phyloP scores from a whole-genome alignment of 495 filamentous ascomycete genomes.

The Xylaria intraflava region DNA sequence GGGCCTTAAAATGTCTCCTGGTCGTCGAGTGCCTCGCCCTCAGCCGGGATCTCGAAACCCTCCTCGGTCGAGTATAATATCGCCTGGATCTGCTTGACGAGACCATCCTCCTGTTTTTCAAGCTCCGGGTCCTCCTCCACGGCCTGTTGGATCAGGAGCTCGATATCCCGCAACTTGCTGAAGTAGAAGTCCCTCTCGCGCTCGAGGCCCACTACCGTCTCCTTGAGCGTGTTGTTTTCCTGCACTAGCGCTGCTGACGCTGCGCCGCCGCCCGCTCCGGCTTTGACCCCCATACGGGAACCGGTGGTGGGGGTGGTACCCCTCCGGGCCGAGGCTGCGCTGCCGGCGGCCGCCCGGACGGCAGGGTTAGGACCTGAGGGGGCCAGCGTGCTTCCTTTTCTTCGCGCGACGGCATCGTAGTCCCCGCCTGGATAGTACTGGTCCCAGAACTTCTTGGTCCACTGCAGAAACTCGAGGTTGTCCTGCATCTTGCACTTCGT shows the following conservation, averaged over 20 bases:
- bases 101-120: conserved; percentile 83
- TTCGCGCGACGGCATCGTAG: conserved; percentile 80
- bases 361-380: conserved; percentile 33
- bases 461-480: conserved; percentile 98
- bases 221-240: conserved; percentile 78
- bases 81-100: conserved; percentile 89
- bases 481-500: conserved; percentile 99
- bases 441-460: conserved; percentile 94
- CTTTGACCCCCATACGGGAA: conserved; percentile 42
- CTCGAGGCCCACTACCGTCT: conserved; percentile 78
- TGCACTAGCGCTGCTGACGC: conserved; percentile 62
- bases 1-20: conserved; percentile 64
- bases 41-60: conserved; percentile 76
- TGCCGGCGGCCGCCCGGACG: conserved; percentile 44
- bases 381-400: conserved; percentile 70
- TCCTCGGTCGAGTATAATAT: conserved; percentile 98
- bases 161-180: conserved; percentile 94
- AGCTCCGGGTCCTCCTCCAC: conserved; percentile 85
- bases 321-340: conserved; percentile 46
- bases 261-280: conserved; percentile 45
- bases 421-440: conserved; percentile 95
- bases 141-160: conserved; percentile 82
- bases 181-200: conserved; percentile 98
- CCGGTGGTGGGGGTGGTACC: conserved; percentile 68
- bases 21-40: conserved; percentile 57